phyloP scores from a whole-genome alignment of 169 alveolate species.

The Blepharisma undulans region DNA sequence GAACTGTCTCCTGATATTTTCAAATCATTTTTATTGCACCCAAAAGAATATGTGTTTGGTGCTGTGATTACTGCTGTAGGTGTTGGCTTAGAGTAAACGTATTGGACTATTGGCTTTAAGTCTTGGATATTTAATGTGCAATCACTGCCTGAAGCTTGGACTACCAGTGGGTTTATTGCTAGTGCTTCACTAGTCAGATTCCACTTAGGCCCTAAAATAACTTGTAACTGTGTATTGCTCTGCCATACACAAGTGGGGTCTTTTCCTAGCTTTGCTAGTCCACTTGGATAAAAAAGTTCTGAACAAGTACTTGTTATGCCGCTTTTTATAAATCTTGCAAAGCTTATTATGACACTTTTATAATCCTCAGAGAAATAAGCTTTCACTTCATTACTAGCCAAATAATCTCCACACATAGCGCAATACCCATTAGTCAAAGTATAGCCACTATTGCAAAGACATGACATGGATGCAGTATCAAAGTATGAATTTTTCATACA shows the following conservation, averaged over 20 bases:
- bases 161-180: background rate
- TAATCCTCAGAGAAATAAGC: slow-evolving; percentile 22
- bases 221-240: background rate
- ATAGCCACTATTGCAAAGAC: background rate
- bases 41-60: background rate
- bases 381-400: background rate
- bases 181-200: background rate
- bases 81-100: background rate
- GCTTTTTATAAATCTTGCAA: background rate
- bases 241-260: background rate
- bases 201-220: background rate
- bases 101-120: background rate
- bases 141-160: background rate
- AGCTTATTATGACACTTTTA: background rate
- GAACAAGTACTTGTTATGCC: background rate
- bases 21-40: background rate
- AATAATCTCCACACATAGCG: background rate
- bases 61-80: background rate
- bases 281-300: background rate
- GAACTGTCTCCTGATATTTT: background rate
- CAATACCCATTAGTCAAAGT: background rate
- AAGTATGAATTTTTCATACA: background rate
- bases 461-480: background rate
- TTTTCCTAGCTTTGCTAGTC: background rate
- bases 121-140: background rate